Base-by-base conservation (phyloP, 495 filamentous ascomycete genomes). In the Podospora pseudopauciseta region DNA sequence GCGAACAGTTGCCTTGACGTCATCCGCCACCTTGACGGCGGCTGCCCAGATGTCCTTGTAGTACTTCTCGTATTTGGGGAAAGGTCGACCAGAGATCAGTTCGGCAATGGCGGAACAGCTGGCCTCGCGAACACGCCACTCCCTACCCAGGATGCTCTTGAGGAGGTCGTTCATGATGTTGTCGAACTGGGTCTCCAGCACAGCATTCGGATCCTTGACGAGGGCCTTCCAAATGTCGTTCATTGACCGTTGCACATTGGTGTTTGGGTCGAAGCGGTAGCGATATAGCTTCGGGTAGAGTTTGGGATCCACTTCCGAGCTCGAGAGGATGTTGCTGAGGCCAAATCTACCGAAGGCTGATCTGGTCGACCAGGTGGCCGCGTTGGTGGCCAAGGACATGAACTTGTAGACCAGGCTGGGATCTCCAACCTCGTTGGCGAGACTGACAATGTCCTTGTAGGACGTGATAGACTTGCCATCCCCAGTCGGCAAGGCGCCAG, bases 331-430 rank as follows among this genome's bases (percentile, higher is more conserved):
- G 66, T 86, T 94, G 74, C 91, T 94, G 65, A 99, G 85, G 2
- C 95, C 95, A 70, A 97, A 96, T 18, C 93, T 87, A 18, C 95
- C 94, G 78, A 99, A 97, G 1, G 95, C 94, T 2, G 95, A 94
- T 26, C 95, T 88, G 23, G 92, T 96, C 3, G 93, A 93, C 95
- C 95, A 99, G 39, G 96, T 92, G 0, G 94, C 92, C 65, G 96
- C 96, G 70, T 97, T 95, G 1, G 92, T 90, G 2, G 95, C 95
- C 67, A 99, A 80, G 0, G 92, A 92, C 95, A 99, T 99, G 77
- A 98, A 97, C 66, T 93, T 90, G 78, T 99, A 99, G 7, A 97
- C 92, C 3, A 99, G 84, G 67, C 92, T 95, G 30, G 93, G 92
- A 74, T 98, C 94, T 23, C 95, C 95, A 18, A 97, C 91, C 81